These are phyloP conservation scores for Beauveria sp. DNA, from an alignment of 2,329 filamentous ascomycete species.

Conservation along the genomic window DNA sequence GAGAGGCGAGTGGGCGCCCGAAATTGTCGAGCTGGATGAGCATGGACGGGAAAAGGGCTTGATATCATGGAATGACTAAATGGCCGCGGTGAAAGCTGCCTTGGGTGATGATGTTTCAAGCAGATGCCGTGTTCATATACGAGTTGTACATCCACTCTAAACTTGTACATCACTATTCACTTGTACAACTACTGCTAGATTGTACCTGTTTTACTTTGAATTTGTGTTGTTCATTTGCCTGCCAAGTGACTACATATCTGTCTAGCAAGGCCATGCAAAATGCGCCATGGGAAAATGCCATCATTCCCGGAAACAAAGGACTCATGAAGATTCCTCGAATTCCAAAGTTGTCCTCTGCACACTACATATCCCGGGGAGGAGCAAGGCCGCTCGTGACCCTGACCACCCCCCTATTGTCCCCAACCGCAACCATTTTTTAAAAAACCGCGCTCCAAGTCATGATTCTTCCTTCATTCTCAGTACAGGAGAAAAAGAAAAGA, in stretches of 20 bases:
- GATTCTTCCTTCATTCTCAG: not conserved
- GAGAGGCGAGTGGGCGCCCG: constrained; percentile 44
- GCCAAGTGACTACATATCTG: constrained; percentile 5
- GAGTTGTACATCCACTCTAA: no score
- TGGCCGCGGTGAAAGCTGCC: no score
- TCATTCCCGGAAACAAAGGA: not conserved
- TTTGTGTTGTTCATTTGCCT: constrained; percentile 10
- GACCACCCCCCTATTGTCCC: not conserved
- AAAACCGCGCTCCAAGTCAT: constrained; percentile 6
- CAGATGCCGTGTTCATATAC: no score
- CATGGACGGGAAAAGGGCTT: constrained; percentile 43
- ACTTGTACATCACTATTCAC: no score
- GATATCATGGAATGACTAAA: constrained; percentile 38
- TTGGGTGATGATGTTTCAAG: no score
- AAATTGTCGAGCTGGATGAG: constrained; percentile 46
- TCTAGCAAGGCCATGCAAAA: constrained; percentile 12
- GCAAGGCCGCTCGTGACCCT: not conserved
- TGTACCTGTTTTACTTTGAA: not conserved
- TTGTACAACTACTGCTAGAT: not conserved
- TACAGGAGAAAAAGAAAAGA: not conserved
- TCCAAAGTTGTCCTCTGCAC: constrained; percentile 6
- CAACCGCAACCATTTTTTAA: not conserved
- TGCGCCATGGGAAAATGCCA: constrained; percentile 6
- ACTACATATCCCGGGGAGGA: not conserved
- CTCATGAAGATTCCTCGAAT: not conserved